Base-by-base conservation (phyloP, 1,139 yeast species). In the Suhomyces choctaworum region DNA sequence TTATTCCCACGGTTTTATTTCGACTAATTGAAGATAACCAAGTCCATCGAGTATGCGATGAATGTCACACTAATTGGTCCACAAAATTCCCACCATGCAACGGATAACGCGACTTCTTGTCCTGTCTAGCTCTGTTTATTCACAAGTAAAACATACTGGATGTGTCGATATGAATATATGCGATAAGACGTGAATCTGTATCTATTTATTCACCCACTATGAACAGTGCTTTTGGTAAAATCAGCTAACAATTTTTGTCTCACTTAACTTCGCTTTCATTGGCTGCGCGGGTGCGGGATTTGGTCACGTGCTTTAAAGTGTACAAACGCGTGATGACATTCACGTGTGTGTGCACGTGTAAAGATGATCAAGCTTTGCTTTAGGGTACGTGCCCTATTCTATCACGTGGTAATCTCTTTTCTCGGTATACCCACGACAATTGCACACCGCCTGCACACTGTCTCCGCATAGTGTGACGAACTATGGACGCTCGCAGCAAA, bases 171-270 rank as follows among this genome's bases (percentile, higher is more conserved):
- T 29, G 34, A 36, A 36, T 37, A 25, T 32, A 37, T 37, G 34
- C 37, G 40, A 37, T 37, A 37, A 37, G 40, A 33, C 26, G 28
- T 25, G 23, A 26, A 31, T 30, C 31, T 24, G 28, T 29, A 37
- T 37, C 40, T 32, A 37, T 33, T 32, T 37, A 37, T 33, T 19
- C 37, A 37, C 32, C 32, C 13, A 27, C 29, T 34, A 29, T 29
- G 34, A 30, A 32, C 15, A 11, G 30, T 27, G 40, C 27, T 37
- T 33, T 37, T 33, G 36, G 28, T 29, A 39, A 45, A 45, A 43
- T 45, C 48, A 45, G 48, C 47, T 43, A 42, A 45, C 44, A 34
- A 31, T 34, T 39, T 39, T 39, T 32, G 46, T 31, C 25, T 31
- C 42, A 40, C 34, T 34, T 38, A 25, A 34, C 42, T 35, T 22